phyloP scores from a whole-genome alignment of 2,329 filamentous ascomycete species.

The Alternaria sp. region DNA sequence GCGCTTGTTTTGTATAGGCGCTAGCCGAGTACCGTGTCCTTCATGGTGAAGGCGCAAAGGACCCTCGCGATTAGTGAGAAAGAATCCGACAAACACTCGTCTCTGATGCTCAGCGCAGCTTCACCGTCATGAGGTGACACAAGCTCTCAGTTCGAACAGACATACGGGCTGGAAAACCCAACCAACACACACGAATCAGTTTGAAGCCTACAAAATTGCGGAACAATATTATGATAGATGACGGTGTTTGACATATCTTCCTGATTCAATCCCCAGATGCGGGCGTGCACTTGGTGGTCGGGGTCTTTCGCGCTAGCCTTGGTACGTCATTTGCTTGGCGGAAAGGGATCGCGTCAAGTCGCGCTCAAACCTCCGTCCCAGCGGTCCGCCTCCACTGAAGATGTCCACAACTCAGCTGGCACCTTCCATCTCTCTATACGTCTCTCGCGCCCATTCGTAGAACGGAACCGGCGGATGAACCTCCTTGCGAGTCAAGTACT shows the following conservation, averaged over 20 bases:
- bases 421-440: constrained; percentile 5
- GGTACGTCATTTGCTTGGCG: not conserved
- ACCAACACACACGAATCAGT: no score
- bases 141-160: not conserved
- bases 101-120: not conserved
- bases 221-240: not conserved
- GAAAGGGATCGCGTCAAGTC: not conserved
- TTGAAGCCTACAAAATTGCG: no score
- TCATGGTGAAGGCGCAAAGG: no score
- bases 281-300: not conserved
- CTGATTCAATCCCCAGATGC: no score
- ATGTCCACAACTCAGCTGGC: not conserved
- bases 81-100: no score
- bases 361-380: not conserved
- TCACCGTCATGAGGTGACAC: not conserved
- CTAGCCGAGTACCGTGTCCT: no score
- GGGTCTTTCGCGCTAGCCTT: not conserved
- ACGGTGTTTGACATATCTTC: not conserved
- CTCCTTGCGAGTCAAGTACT: constrained; percentile 16
- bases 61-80: no score
- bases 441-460: constrained; percentile 27
- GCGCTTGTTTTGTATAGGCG: not conserved
- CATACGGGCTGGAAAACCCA: fast-evolving
- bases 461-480: constrained; percentile 23
- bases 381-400: not conserved